phyloP scores from a whole-genome alignment of 2,329 filamentous ascomycete genomes.

The Blumeria graminis region DNA sequence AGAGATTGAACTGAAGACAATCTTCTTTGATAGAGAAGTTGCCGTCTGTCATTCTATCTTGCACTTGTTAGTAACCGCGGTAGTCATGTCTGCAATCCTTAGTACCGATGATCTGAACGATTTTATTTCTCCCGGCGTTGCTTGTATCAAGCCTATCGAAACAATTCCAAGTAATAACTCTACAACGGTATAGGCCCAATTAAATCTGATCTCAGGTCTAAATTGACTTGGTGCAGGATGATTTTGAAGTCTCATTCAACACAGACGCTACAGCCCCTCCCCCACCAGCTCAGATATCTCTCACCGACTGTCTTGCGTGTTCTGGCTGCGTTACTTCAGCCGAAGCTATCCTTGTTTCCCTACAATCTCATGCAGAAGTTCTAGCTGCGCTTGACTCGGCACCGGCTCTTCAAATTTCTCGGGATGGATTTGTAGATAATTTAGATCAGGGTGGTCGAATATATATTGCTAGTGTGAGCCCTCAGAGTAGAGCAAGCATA shows the following conservation, averaged over 20 bases:
- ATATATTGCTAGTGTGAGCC: constrained; percentile 81
- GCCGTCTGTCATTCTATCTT: too few relatives aligned
- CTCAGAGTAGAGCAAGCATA: constrained; percentile 71
- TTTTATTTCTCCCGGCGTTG: constrained; percentile 93
- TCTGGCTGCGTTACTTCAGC: constrained; percentile 95
- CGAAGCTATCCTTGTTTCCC: constrained; percentile 82
- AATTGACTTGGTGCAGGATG: constrained; percentile 6
- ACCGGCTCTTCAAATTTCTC: constrained; percentile 18
- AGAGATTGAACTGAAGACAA: too few relatives aligned
- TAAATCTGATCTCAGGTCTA: neutral
- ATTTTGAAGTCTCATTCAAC: constrained; percentile 80
- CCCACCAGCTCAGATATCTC: constrained; percentile 67
- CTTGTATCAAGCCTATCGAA: constrained; percentile 94
- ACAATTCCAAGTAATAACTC: constrained; percentile 45
- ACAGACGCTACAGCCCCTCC: constrained; percentile 25
- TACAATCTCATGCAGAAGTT: constrained; percentile 87
- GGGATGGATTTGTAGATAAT: constrained; percentile 20
- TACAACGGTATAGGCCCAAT: neutral
- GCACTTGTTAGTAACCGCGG: too few relatives aligned
- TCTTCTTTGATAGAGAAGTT: too few relatives aligned
- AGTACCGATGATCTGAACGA: constrained; percentile 94
- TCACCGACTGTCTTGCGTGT: constrained; percentile 92
- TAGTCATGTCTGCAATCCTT: constrained; percentile 77
- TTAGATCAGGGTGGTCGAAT: constrained; percentile 40
- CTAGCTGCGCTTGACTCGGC: constrained; percentile 53